phyloP scores from a whole-genome alignment of 495 filamentous ascomycete species.

The Penicillium coffeae region DNA sequence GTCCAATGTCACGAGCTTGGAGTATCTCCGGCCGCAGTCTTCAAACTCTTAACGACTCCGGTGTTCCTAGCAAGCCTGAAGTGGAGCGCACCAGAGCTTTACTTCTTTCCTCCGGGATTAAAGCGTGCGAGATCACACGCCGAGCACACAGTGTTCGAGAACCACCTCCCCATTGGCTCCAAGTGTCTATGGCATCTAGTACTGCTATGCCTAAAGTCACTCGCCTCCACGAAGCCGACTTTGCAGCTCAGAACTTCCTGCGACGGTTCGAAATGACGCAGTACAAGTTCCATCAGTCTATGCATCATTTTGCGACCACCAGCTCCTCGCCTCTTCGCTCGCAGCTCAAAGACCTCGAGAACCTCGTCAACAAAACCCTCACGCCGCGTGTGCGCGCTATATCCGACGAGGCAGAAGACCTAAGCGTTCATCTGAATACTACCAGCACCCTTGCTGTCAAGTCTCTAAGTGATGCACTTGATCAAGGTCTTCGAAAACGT shows the following conservation, averaged over 20 bases:
- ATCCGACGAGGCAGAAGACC: constrained; percentile 72
- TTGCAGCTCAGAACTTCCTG: constrained; percentile 63
- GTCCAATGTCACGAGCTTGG: constrained; percentile 46
- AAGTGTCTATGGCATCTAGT: constrained; percentile 21
- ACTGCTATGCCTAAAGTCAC: constrained; percentile 46
- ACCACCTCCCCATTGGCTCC: constrained; percentile 39
- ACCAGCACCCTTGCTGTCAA: constrained; percentile 73
- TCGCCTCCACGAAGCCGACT: constrained; percentile 59
- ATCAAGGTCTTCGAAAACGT: constrained; percentile 63
- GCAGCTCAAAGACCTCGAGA: constrained; percentile 48
- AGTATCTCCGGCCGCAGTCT: constrained; percentile 63
- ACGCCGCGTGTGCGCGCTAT: constrained; percentile 59
- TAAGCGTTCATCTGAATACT: constrained; percentile 68
- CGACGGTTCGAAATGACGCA: constrained; percentile 53
- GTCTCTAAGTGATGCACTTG: constrained; percentile 70
- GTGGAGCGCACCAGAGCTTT: constrained; percentile 70
- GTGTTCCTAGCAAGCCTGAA: constrained; percentile 53
- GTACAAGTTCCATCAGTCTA: constrained; percentile 49
- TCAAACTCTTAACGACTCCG: constrained; percentile 29
- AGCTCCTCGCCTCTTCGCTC: constrained; percentile 42
- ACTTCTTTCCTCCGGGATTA: constrained; percentile 77
- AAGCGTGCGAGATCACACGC: constrained; percentile 72
- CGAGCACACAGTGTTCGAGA: constrained; percentile 51
- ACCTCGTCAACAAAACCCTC: constrained; percentile 51
- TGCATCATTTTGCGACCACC: constrained; percentile 47